Evolutionary conservation across 257 asterid genomes (phyloP), one percentile per base, ranked within the genome.

Genomic region (Primulina eburnea): DNA sequence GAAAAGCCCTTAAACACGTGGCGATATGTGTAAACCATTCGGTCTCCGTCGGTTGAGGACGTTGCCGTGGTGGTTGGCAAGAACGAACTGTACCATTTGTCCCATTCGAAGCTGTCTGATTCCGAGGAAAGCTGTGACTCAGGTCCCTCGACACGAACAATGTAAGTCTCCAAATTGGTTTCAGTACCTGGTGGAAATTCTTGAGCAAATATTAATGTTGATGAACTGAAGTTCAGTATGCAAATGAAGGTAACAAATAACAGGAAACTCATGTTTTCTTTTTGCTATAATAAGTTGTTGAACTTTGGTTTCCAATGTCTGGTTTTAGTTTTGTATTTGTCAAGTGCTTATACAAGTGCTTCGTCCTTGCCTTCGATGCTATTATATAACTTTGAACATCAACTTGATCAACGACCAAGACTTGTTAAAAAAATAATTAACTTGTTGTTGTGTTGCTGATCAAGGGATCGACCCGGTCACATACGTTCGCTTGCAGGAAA

Each of bases 1-100:
- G 88, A 80, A 26, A 87, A 82, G 0, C 90, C 90, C 24, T 55
- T 74, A 43, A 82, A 52, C 50, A 84, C 83, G 43, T 79, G 72
- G 68, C 55, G 85, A 58, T 83, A 86, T 6, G 80, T 50, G 58
- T 82, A 75, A 7, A 80, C 8, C 21, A 78, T 65, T 2, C 78
- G 72, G 0, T 70, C 9, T 34, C 24, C 60, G 28, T 71, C 79
- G 16, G 58, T 63, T 29, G 71, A 57, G 60, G 10, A 10, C 52
- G 52, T n/a, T 7, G 78, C 32, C 11, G 40, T 43, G 18, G 50
- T 65, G 52, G 69, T 30, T 0, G 82, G 82, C 32, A 85, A 34
- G 74, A 85, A 79, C 14, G 88, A 77, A 26, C 16, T 11, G 18
- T 82, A 79, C 82, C 84, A 81, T 60, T 53, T 70, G 12, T 70